Conservation (phyloP, 202 grass and related monocot species). For the Zoysia matrella region DNA sequence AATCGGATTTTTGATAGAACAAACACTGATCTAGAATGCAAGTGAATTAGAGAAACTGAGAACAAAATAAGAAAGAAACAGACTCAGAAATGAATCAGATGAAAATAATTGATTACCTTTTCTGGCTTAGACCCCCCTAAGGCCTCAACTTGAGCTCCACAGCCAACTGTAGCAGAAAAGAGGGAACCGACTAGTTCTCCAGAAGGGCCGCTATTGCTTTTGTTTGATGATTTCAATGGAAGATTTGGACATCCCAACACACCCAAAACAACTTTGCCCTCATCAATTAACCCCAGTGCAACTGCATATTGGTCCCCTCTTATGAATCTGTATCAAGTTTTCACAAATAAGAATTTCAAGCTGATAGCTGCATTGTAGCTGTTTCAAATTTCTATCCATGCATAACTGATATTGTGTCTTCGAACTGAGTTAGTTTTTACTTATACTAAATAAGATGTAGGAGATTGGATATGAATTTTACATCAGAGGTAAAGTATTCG, state of each 20-base stretch:
- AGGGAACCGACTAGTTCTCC: constrained; percentile 70
- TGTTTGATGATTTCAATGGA: constrained; percentile 66
- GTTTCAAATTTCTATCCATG: constrained; percentile 8
- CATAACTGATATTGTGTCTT: neutral
- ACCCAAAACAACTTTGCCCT: constrained; percentile 96
- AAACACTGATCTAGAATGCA: constrained; percentile 72
- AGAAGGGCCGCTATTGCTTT: constrained; percentile 28
- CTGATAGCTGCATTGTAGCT: neutral
- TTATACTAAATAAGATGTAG: constrained; percentile 2
- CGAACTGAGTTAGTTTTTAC: constrained; percentile 15
- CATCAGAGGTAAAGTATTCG: neutral
- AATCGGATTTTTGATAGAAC: constrained; percentile 57
- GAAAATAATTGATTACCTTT: constrained; percentile 61
- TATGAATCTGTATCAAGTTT: constrained; percentile 69
- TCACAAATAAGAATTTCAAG: constrained; percentile 6
- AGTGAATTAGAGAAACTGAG: neutral
- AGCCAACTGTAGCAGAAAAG: constrained; percentile 80
- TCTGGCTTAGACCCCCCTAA: constrained; percentile 61
- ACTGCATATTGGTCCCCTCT: constrained; percentile 98
- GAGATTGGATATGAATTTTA: constrained; percentile 16
- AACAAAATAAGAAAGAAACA: neutral
- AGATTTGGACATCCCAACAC: constrained; percentile 98
- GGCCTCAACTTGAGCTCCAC: constrained; percentile 72
- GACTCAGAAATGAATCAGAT: constrained; percentile 4
- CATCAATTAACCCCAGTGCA: constrained; percentile 90